Evolutionary conservation across 108 stramenopile species (phyloP).

Genomic region (Pseudonitzschia multistriata): DNA sequence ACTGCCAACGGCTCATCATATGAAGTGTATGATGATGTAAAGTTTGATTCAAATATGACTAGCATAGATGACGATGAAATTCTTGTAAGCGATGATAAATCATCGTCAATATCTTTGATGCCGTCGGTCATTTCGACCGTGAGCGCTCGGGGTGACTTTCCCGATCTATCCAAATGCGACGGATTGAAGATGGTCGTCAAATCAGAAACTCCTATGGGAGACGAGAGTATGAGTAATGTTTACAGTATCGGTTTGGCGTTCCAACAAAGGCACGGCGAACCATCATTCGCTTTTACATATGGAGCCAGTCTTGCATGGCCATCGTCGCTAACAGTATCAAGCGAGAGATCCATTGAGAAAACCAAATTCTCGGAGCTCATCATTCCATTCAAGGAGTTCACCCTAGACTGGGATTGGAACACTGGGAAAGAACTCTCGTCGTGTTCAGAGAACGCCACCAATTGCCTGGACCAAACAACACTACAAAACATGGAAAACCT

Average conservation of each 20-base stretch:
- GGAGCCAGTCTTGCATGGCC: constrained; percentile 12
- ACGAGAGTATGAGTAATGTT: constrained; percentile 15
- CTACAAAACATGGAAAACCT: constrained; percentile 31
- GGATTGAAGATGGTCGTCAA: constrained; percentile 27
- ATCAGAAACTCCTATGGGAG: not conserved
- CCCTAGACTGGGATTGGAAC: constrained; percentile 38
- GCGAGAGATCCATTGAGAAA: not conserved
- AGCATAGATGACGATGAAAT: not conserved
- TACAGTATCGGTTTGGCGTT: constrained; percentile 43
- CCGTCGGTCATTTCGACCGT: not conserved
- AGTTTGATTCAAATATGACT: not conserved
- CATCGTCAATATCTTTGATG: not conserved
- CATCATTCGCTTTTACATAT: constrained; percentile 32
- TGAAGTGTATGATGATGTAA: not conserved
- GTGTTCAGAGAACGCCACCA: constrained; percentile 32
- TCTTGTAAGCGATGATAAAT: too few relatives aligned
- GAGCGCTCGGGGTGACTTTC: constrained; percentile 12
- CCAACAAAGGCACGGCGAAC: not conserved
- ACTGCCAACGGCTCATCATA: not conserved
- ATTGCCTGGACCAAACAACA: constrained; percentile 30
- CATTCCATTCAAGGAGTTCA: constrained; percentile 39
- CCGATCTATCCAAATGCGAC: constrained; percentile 38
- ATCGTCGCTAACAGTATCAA: not conserved
- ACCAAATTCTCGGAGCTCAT: constrained; percentile 15
- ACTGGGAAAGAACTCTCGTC: constrained; percentile 34